phyloP scores from a whole-genome alignment of 306 rosid genomes.

The Arachis stenosperma region DNA sequence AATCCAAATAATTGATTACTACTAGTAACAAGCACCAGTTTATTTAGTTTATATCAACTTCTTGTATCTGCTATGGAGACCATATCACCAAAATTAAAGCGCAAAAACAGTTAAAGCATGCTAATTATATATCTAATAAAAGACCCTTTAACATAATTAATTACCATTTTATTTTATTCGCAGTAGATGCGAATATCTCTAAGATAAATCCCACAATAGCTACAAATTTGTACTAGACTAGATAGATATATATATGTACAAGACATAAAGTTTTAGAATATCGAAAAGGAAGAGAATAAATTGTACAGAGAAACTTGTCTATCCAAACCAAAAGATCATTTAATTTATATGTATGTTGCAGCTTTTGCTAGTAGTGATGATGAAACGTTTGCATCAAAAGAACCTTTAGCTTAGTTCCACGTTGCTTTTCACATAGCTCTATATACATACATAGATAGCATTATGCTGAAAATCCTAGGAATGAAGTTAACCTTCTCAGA shows the following conservation, averaged over 20 bases:
- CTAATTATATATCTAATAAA: too few species aligned
- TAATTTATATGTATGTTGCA: neutral
- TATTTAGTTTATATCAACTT: neutral
- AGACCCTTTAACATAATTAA: neutral
- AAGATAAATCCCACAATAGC: neutral
- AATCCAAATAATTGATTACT: neutral
- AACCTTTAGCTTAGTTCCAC: neutral
- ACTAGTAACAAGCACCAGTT: neutral
- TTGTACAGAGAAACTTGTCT: neutral
- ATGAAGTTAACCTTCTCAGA: constrained; percentile 26
- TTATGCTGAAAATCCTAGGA: constrained; percentile 16
- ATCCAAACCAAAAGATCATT: constrained; percentile 1
- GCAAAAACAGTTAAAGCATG: neutral
- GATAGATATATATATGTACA: neutral
- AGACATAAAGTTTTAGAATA: neutral
- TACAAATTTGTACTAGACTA: neutral
- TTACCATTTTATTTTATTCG: neutral
- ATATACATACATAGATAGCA: neutral
- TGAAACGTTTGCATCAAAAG: neutral
- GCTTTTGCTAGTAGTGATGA: neutral
- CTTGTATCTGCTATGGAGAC: neutral
- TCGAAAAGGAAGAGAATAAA: neutral
- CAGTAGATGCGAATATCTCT: neutral
- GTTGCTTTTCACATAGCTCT: neutral
- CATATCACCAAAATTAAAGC: neutral